Conservation (phyloP, 164 flowering plant genomes). For the Buxus sempervirens region DNA sequence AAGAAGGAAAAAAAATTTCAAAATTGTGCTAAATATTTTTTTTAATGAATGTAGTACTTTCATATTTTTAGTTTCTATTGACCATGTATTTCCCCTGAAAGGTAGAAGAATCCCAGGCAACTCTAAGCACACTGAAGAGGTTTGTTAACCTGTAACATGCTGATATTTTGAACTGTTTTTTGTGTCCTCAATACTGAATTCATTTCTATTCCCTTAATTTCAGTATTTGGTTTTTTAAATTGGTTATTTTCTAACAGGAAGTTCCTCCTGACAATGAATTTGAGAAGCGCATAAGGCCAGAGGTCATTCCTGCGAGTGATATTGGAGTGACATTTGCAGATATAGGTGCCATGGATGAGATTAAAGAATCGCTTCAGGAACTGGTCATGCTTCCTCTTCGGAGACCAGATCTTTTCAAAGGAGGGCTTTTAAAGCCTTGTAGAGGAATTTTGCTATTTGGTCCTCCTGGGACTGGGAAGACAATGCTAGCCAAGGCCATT, state of each 20-base stretch:
- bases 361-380: slow-evolving; percentile 94
- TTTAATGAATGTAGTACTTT: too few relatives aligned
- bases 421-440: slow-evolving; percentile 93
- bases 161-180: not conserved
- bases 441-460: slow-evolving; percentile 91
- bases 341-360: slow-evolving; percentile 85
- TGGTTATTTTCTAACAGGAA: slow-evolving; percentile 37
- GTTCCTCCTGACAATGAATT: slow-evolving; percentile 87
- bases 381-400: slow-evolving; percentile 95
- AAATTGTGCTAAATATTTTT: too few relatives aligned
- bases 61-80: too few relatives aligned
- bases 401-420: slow-evolving; percentile 88
- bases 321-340: slow-evolving; percentile 82
- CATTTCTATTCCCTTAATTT: not conserved
- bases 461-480: slow-evolving; percentile 98
- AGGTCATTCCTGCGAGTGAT: slow-evolving; percentile 84
- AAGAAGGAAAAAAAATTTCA: too few relatives aligned
- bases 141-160: too few relatives aligned
- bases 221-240: not conserved
- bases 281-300: slow-evolving; percentile 94
- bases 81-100: too few relatives aligned
- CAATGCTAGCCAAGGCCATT: slow-evolving; percentile 97
- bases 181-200: not conserved
- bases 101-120: too few relatives aligned
- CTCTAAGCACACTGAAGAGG: too few relatives aligned